phyloP scores from a whole-genome alignment of 2,329 filamentous ascomycete species.

The Orbilia oligospora region DNA sequence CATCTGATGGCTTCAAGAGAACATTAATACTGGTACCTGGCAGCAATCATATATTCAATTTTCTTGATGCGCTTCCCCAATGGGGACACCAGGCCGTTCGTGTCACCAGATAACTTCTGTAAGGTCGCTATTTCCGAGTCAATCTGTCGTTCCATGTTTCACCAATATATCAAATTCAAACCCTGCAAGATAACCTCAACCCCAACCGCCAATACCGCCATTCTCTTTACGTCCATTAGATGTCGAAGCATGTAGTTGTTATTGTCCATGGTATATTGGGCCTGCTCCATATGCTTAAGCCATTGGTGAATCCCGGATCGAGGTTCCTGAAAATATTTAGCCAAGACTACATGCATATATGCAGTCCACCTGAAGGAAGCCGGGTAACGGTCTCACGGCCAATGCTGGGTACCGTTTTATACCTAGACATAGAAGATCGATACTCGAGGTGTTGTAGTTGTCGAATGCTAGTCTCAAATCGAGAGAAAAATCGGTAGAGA shows the following conservation, averaged over 20 bases:
- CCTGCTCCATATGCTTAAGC: too few relatives aligned
- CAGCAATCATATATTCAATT: too few relatives aligned
- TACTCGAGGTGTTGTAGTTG: neutral
- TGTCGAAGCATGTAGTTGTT: too few relatives aligned
- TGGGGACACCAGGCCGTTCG: neutral
- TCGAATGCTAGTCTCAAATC: neutral
- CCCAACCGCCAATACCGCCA: too few relatives aligned
- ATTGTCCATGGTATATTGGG: too few relatives aligned
- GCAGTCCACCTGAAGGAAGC: neutral
- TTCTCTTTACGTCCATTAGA: too few relatives aligned
- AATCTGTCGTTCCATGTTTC: neutral
- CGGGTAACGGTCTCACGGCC: too few relatives aligned
- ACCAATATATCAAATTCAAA: neutral
- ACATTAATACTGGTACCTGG: too few relatives aligned
- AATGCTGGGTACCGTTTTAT: too few relatives aligned
- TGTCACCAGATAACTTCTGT: neutral
- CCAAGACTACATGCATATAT: neutral
- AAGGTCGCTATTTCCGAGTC: neutral
- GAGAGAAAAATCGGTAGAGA: slow-evolving; percentile 3
- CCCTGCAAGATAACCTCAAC: neutral
- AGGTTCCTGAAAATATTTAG: neutral
- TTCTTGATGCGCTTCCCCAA: neutral
- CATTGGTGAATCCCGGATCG: neutral
- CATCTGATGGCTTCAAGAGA: too few relatives aligned
- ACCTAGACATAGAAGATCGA: neutral